These are phyloP conservation scores for Wickerhamomyces sp. DNA, from an alignment of 1,139 yeast species.

Conservation along the genomic window DNA sequence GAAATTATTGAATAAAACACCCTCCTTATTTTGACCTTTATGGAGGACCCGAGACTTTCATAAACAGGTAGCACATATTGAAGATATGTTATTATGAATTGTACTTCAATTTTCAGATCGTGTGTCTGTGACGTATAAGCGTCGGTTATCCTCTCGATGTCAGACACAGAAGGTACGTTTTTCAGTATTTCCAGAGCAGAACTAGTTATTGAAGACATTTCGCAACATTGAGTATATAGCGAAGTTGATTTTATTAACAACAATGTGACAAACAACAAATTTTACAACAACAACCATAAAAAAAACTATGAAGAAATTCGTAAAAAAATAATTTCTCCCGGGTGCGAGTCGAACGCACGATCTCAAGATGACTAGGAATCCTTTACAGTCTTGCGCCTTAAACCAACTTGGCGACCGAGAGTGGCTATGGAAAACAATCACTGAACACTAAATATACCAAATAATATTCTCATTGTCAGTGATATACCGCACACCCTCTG, in stretches of 20 bases:
- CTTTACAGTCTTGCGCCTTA: constrained; percentile 80
- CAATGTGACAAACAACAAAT: neutral
- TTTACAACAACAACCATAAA: neutral
- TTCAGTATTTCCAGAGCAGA: constrained; percentile 3
- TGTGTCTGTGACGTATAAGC: constrained; percentile 2
- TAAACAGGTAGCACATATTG: constrained; percentile 19
- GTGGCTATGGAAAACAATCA: constrained; percentile 20
- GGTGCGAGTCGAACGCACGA: constrained; percentile 87
- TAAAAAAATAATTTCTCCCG: constrained; percentile 51
- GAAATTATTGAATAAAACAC: constrained; percentile 15
- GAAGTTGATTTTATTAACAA: neutral
- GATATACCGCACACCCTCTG: no score
- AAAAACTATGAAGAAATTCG: neutral
- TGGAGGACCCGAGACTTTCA: constrained; percentile 9
- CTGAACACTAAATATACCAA: neutral
- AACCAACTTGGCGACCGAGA: constrained; percentile 77
- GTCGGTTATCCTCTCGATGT: constrained; percentile 11
- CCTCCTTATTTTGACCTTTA: constrained; percentile 11
- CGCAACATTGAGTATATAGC: neutral
- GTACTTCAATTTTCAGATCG: constrained; percentile 9
- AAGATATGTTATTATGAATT: constrained; percentile 14
- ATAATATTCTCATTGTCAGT: no score
- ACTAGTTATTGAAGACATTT: neutral
- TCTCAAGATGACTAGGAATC: constrained; percentile 60
- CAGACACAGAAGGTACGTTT: constrained; percentile 3